Conservation (phyloP, 768 basidiomycete species). For the Termitomyces sp. region DNA sequence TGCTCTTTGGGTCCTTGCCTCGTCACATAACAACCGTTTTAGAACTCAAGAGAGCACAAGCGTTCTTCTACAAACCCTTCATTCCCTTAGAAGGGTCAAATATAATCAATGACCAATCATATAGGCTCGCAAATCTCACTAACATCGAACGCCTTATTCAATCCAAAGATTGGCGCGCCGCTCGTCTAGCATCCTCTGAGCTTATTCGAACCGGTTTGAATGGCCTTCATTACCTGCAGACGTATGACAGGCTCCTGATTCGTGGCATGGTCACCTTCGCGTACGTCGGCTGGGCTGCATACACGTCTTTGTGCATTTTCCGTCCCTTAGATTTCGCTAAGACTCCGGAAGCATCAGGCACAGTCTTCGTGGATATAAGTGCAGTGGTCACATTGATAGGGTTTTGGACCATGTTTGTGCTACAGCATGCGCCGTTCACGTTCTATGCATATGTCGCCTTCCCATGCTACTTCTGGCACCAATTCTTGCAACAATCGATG, state of each 20-base stretch:
- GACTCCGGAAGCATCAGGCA: background rate
- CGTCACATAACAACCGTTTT: background rate
- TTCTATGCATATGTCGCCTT: slow-evolving; percentile 75
- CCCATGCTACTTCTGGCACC: slow-evolving; percentile 74
- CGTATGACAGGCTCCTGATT: slow-evolving; percentile 76
- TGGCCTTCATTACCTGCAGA: slow-evolving; percentile 77
- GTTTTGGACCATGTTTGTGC: slow-evolving; percentile 46
- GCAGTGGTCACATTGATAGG: slow-evolving; percentile 22
- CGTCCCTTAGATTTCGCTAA: slow-evolving; percentile 27
- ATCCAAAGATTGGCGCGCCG: slow-evolving; percentile 38
- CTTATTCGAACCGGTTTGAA: slow-evolving; percentile 50
- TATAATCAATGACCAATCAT: slow-evolving; percentile 17
- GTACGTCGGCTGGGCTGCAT: slow-evolving; percentile 77
- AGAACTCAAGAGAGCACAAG: slow-evolving; percentile 59
- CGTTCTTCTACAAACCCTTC: slow-evolving; percentile 63
- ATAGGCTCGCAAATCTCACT: slow-evolving; percentile 29
- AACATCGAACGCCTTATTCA: slow-evolving; percentile 43
- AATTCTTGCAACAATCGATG: slow-evolving; percentile 31
- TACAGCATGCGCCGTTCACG: slow-evolving; percentile 65
- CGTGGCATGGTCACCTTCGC: slow-evolving; percentile 63
- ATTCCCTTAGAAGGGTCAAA: slow-evolving; percentile 32
- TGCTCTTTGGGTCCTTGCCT: background rate
- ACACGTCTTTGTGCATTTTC: slow-evolving; percentile 53
- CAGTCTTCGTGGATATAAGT: slow-evolving; percentile 10
- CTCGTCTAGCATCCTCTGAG: slow-evolving; percentile 40